phyloP scores from a whole-genome alignment of 1,284 basidiomycete species.

The Moesziomyces antarcticus region DNA sequence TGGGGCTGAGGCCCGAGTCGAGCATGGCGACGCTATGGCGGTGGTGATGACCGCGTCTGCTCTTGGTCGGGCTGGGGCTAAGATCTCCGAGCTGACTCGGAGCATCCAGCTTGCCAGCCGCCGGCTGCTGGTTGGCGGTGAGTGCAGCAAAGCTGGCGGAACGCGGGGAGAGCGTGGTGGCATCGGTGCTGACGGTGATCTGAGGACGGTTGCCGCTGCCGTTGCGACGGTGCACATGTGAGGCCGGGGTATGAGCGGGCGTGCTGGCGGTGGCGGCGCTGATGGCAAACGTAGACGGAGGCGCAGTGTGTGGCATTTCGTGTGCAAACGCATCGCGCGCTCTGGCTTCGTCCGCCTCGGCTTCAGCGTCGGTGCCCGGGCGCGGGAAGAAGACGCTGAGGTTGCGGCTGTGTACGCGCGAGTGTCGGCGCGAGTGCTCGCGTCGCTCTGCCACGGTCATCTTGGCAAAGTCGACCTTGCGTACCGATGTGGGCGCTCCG shows the following conservation, averaged over 20 bases:
- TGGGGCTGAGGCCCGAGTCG: slow-evolving; percentile 36
- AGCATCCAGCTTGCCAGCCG: slow-evolving; percentile 15
- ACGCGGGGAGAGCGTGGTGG: slow-evolving; percentile 38
- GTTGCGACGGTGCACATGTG: slow-evolving; percentile 30
- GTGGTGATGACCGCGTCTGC: slow-evolving; percentile 54
- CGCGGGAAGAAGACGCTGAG: slow-evolving; percentile 65
- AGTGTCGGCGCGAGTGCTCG: slow-evolving; percentile 62
- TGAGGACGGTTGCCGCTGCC: slow-evolving; percentile 46
- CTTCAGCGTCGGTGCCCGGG: slow-evolving; percentile 62
- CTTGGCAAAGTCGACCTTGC: slow-evolving; percentile 28
- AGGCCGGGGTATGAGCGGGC: background rate
- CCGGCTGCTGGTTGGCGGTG: slow-evolving; percentile 11
- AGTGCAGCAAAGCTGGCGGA: slow-evolving; percentile 40
- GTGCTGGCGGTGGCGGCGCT: background rate
- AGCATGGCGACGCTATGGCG: slow-evolving; percentile 56
- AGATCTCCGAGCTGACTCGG: slow-evolving; percentile 21
- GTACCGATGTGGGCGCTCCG: background rate
- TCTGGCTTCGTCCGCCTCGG: slow-evolving; percentile 44
- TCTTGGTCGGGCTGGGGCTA: slow-evolving; percentile 48
- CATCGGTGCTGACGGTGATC: slow-evolving; percentile 50
- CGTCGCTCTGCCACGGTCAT: slow-evolving; percentile 60
- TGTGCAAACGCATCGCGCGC: slow-evolving; percentile 34
- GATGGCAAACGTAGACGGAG: slow-evolving; percentile 6
- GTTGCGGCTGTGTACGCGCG: slow-evolving; percentile 60
- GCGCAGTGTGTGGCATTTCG: slow-evolving; percentile 1